These are phyloP conservation scores for Diplosphaera chodatii DNA, from an alignment of 139 green algal species.

Conservation along the genomic window DNA sequence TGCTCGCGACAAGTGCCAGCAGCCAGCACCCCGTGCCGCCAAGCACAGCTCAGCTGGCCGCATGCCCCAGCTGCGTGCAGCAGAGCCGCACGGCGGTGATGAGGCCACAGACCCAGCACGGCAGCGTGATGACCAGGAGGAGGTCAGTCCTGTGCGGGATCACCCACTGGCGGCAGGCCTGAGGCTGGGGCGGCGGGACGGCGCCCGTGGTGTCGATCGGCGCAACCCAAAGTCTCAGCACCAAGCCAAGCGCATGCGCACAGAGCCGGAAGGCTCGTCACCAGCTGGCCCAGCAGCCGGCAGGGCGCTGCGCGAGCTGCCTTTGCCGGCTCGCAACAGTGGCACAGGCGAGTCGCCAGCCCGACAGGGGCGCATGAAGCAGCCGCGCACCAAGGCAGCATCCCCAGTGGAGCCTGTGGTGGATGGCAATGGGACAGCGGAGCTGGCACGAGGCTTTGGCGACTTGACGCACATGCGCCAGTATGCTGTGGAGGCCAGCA, in stretches of 20 bases:
- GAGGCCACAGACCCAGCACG: too few species aligned
- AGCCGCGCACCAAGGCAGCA: too few species aligned
- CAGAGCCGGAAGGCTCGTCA: not conserved
- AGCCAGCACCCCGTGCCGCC: too few species aligned
- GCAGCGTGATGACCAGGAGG: not conserved
- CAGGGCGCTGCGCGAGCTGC: not conserved
- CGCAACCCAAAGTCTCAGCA: too few species aligned
- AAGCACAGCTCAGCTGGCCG: not conserved
- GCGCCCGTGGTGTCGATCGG: too few species aligned
- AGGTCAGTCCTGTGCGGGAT: not conserved
- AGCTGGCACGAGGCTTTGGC: not conserved
- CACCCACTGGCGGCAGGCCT: not conserved
- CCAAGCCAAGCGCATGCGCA: not conserved
- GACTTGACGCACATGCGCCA: constrained; percentile 1
- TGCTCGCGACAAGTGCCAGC: not conserved
- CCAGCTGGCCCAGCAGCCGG: too few species aligned
- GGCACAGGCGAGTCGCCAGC: too few species aligned
- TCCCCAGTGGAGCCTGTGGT: too few species aligned
- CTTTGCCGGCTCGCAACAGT: not conserved
- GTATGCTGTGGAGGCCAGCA: constrained; percentile 1
- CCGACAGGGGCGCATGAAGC: not conserved
- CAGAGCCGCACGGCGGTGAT: too few species aligned
- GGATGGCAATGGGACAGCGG: too few species aligned
- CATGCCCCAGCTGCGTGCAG: too few species aligned
- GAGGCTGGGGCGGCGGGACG: too few species aligned